Evolutionary conservation across 306 rosid species (phyloP), one percentile per base, ranked within the genome.

Genomic region (Lagenaria siceraria): DNA sequence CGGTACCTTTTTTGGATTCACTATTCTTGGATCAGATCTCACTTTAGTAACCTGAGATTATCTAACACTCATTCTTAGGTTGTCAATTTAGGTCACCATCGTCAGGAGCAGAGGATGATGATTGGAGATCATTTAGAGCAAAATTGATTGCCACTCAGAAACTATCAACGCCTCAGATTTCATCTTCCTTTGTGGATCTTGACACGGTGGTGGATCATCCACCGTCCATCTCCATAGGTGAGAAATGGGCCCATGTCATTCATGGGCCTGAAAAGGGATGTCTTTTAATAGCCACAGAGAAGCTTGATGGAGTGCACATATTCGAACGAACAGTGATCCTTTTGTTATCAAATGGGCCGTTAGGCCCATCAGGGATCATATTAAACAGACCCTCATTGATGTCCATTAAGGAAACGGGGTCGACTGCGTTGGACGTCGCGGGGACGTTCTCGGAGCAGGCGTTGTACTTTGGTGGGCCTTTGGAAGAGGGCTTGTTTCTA

Each of bases 101-200:
- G 0, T 46, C 51, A 3, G 17, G 51, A 15, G 81, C 35, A n/a
- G 89, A 88, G 64, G 88, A 83, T 35, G 81, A 70, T 5, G 98
- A 95, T 80, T 95, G 97, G 97, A 79, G 97, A 83, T 82, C 90
- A 13, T 95, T 92, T 81, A 85, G 97, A n/a, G 98, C 98, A 56
- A 88, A 83, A 55, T 66, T 95, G 56, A 96, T 95, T 21, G 97
- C 92, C 2, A 85, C 88, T 56, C 89, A 90, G 9, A 82, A 82
- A 54, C 70, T 55, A 17, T 42, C 56, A 19, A 81, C 85, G 1
- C 80, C 83, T 43, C 82, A 61, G 43, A 56, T 69, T 15, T 78
- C 82, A 24, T 68, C 90, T 56, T 22, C 82, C 3, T 17, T 73
- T 35, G 82, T 27, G 48, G 87, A 85, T 84, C 92, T 84, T 2